Evolutionary conservation across 2,329 filamentous ascomycete species (phyloP).

Genomic region (Calonectria fujianensis): DNA sequence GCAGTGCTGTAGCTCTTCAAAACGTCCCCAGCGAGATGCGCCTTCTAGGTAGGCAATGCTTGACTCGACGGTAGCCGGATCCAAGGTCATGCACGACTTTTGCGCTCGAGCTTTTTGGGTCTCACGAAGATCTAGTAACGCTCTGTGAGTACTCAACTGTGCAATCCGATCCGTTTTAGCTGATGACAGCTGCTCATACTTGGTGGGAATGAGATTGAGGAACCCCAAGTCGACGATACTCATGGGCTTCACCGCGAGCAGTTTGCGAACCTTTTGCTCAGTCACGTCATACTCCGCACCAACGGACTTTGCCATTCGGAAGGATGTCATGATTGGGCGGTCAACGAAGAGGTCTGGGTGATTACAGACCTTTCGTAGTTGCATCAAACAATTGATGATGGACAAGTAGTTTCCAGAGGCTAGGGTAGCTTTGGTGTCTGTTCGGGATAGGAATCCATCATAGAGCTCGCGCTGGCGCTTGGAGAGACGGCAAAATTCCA

Average conservation of each 20-base stretch:
- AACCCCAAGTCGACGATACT: slow-evolving; percentile 82
- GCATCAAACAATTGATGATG: slow-evolving; percentile 99
- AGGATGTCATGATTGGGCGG: slow-evolving; percentile 96
- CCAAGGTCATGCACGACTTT: slow-evolving; percentile 71
- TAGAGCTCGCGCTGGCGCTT: slow-evolving; percentile 97
- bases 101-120: slow-evolving; percentile 79
- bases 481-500: slow-evolving; percentile 95
- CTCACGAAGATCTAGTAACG: slow-evolving; percentile 82
- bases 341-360: slow-evolving; percentile 98
- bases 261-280: slow-evolving; percentile 80
- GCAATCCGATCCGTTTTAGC: slow-evolving; percentile 73
- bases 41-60: slow-evolving; percentile 85
- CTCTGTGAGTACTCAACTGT: slow-evolving; percentile 81
- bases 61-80: slow-evolving; percentile 81
- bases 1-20: slow-evolving; percentile 87
- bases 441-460: slow-evolving; percentile 94
- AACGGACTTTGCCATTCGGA: slow-evolving; percentile 90
- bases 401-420: slow-evolving; percentile 96
- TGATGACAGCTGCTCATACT: slow-evolving; percentile 79
- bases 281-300: slow-evolving; percentile 83
- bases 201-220: slow-evolving; percentile 85
- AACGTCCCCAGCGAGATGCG: slow-evolving; percentile 79
- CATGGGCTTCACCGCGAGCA: slow-evolving; percentile 79
- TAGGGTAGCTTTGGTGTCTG: slow-evolving; percentile 91
- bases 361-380: slow-evolving; percentile 97